phyloP scores from a whole-genome alignment of 2,329 filamentous ascomycete genomes.

The Cytospora schulzeri region DNA sequence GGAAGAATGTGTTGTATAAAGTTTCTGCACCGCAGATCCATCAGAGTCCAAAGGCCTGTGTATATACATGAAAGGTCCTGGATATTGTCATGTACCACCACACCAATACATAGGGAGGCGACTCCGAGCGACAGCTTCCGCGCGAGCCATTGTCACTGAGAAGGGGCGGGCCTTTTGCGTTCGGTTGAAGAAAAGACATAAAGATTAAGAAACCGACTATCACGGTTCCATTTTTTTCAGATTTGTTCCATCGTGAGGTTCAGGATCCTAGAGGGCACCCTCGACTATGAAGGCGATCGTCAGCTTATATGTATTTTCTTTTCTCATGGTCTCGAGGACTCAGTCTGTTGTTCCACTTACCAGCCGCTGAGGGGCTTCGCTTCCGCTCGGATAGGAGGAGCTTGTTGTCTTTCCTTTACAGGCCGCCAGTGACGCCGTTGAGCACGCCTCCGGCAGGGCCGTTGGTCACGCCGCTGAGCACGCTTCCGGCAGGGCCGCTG shows the following conservation, averaged over 20 bases:
- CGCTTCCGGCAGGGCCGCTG: not conserved
- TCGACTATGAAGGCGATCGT: not conserved
- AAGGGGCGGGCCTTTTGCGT: not conserved
- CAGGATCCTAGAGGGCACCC: not conserved
- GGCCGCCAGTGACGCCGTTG: not conserved
- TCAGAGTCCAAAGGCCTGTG: conserved; percentile 5
- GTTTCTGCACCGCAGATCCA: conserved; percentile 17
- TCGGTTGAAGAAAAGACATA: not conserved
- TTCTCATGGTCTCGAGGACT: too few relatives aligned
- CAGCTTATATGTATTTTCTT: not conserved
- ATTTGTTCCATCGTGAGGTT: not conserved
- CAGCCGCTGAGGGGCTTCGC: conserved; percentile 11
- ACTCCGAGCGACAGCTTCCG: conserved; percentile 13
- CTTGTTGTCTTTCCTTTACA: not conserved
- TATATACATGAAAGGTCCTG: conserved; percentile 19
- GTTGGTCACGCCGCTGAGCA: not conserved
- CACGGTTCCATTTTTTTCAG: not conserved
- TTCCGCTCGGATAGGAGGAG: not conserved
- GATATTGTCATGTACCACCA: conserved; percentile 5
- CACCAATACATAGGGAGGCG: conserved; percentile 22
- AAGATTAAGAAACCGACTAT: not conserved
- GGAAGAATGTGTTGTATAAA: not conserved
- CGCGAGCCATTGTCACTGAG: not conserved
- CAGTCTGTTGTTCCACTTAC: conserved; percentile 1
- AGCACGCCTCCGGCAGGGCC: not conserved